Percentiles rank a stretch among this genome's conserved stretches.
These are phyloP conservation scores for Starmera caribaea DNA, from an alignment of 805 yeast genomes.

Conservation along the genomic window DNA sequence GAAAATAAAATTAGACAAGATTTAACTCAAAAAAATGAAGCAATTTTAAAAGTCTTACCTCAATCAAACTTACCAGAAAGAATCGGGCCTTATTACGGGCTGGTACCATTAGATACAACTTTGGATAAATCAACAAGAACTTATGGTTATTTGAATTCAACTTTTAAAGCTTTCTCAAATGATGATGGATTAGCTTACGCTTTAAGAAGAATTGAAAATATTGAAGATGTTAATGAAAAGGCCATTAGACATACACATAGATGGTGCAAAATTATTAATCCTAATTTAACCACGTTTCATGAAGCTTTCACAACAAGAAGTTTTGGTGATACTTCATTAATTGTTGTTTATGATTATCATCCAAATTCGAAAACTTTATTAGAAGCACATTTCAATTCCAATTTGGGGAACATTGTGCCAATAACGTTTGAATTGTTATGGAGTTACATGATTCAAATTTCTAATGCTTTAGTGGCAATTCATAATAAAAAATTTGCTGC, in stretches of 20 bases:
- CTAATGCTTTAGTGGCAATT: slow-evolving; percentile 54
- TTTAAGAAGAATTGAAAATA: slow-evolving; percentile 62
- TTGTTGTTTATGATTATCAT: slow-evolving; percentile 75
- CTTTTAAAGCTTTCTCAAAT: slow-evolving; percentile 76
- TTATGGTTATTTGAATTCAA: slow-evolving; percentile 48
- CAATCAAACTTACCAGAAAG: slow-evolving; percentile 58
- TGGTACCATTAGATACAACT: slow-evolving; percentile 67
- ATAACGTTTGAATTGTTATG: slow-evolving; percentile 63
- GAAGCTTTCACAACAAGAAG: slow-evolving; percentile 85
- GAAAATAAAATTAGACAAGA: slow-evolving; percentile 63
- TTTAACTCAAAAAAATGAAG: slow-evolving; percentile 67
- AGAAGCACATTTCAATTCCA: slow-evolving; percentile 54
- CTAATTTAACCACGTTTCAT: slow-evolving; percentile 55
- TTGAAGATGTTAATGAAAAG: slow-evolving; percentile 42
- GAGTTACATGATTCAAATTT: slow-evolving; percentile 67
- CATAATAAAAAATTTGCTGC: slow-evolving; percentile 61
- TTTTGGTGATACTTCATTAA: slow-evolving; percentile 71
- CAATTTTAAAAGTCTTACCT: slow-evolving; percentile 60
- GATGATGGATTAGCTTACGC: slow-evolving; percentile 70
- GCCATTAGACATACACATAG: slow-evolving; percentile 50
- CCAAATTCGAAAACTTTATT: slow-evolving; percentile 66
- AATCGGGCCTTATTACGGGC: slow-evolving; percentile 75
- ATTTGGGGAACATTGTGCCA: slow-evolving; percentile 28
- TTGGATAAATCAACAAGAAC: slow-evolving; percentile 22
- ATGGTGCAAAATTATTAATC: slow-evolving; percentile 52